Evolutionary conservation across 2,329 filamentous ascomycete genomes (phyloP), one percentile per base, ranked within the genome.

Genomic region (Neonectria coccinea): DNA sequence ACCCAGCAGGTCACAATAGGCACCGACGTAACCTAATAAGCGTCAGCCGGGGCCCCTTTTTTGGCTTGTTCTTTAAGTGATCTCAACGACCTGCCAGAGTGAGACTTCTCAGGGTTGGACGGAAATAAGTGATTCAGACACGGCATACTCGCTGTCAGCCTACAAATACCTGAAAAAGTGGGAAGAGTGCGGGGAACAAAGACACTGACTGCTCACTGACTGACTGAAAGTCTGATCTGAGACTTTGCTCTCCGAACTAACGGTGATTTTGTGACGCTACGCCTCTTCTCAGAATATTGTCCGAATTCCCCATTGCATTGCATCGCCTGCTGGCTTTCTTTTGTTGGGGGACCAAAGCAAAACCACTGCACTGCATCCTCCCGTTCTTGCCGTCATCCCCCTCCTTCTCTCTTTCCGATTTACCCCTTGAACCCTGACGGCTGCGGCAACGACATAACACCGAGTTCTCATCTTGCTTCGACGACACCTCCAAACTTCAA

Each of bases 171-270:
- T 25, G 25, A 25, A 50, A 20, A 20, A 42, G 39, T 3, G 39
- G n/a, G 9, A 42, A 33, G 52, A 64, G 61, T 64, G 61, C 61
- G 61, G 61, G 61, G 61, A 56, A 54, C 31, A 47, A 59, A 54
- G 48, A 29, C 44, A 59, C 55, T 59, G 42, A 29, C 50, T 62
- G 47, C 27, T 36, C 4, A 58, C 56, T 59, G 42, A 39, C 51
- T 63, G 48, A 27, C 6, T 39, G 44, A 48, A 20, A 25, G 44
- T 25, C 20, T 20, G 42, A 20, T 22, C 42, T 51, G 48, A 33
- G 48, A 33, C 29, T 22, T 51, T 51, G 48, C 29, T 33, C 50
- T 44, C 41, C 42, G 41, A 59, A 42, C 55, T 57, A 51, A 58
- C 56, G 51, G 50, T 58, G 56, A 27, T 59, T 50, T 51, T 39